Evolutionary conservation across 2,329 filamentous ascomycete genomes (phyloP).

Genomic region (Aspergillus fischeri): DNA sequence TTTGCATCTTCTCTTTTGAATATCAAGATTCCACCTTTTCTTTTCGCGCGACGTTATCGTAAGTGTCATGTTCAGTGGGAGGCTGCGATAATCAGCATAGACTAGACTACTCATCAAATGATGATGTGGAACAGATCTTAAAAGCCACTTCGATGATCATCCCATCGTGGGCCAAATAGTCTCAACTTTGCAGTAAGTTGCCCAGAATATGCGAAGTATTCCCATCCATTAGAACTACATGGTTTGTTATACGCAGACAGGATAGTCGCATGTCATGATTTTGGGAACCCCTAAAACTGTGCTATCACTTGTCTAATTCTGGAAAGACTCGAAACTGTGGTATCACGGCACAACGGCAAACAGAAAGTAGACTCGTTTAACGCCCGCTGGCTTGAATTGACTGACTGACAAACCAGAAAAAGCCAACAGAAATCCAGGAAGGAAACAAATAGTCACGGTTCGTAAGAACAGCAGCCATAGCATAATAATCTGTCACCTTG

Average conservation of each 20-base stretch:
- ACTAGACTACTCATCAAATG: background rate
- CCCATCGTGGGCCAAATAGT: no score
- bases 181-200: no score
- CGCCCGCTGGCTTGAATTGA: background rate
- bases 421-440: background rate
- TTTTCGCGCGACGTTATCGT: background rate
- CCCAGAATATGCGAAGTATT: background rate
- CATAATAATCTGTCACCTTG: constrained; percentile 2
- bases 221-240: background rate
- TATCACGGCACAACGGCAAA: background rate
- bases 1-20: background rate
- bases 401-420: background rate
- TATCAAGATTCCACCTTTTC: background rate
- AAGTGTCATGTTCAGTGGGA: background rate
- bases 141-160: no score
- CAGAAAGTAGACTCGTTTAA: background rate
- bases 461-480: background rate
- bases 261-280: background rate
- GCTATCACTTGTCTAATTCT: background rate
- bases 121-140: no score
- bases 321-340: background rate
- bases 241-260: background rate
- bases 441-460: background rate
- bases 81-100: background rate
- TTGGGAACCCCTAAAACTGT: background rate